Evolutionary conservation across 495 filamentous ascomycete genomes (phyloP).

Genomic region (Chaetomidium leptoderma): DNA sequence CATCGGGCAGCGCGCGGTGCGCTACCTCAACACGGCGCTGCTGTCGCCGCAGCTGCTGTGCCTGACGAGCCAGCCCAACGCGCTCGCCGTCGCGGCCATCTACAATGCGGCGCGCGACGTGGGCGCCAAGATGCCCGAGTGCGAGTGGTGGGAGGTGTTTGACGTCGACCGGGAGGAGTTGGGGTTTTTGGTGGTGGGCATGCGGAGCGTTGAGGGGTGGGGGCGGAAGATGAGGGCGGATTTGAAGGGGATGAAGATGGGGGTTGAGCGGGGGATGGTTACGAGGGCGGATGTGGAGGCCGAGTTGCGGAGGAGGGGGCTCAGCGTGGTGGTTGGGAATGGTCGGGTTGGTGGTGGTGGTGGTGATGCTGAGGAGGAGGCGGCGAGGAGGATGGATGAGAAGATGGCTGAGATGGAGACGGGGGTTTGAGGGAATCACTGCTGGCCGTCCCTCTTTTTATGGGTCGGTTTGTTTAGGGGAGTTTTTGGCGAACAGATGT

Average conservation of each 20-base stretch:
- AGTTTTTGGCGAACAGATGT: too few species aligned
- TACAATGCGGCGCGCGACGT: slow-evolving; percentile 83
- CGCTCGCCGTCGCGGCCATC: slow-evolving; percentile 80
- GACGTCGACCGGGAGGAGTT: slow-evolving; percentile 95
- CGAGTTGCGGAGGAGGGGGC: slow-evolving; percentile 44
- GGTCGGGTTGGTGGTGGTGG: slow-evolving; percentile 41
- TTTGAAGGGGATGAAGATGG: slow-evolving; percentile 27
- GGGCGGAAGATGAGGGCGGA: slow-evolving; percentile 44
- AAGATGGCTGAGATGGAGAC: slow-evolving; percentile 43
- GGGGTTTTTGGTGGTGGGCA: slow-evolving; percentile 84
- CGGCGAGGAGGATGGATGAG: slow-evolving; percentile 56
- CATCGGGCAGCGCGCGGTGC: slow-evolving; percentile 61
- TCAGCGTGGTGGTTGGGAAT: slow-evolving; percentile 30
- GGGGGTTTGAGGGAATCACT: neutral
- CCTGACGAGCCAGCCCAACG: slow-evolving; percentile 83
- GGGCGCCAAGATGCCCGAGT: slow-evolving; percentile 68
- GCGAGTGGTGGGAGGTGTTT: slow-evolving; percentile 96
- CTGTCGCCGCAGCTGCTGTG: slow-evolving; percentile 86
- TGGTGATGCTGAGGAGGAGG: slow-evolving; percentile 54
- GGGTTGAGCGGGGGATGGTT: slow-evolving; percentile 42
- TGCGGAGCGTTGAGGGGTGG: slow-evolving; percentile 76
- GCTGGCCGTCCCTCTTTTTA: too few species aligned
- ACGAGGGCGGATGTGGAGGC: slow-evolving; percentile 32
- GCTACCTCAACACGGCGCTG: slow-evolving; percentile 76
- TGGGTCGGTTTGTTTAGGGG: too few species aligned